Evolutionary conservation across 2,329 filamentous ascomycete genomes (phyloP).

Genomic region (Pestalotiopsis sp.): DNA sequence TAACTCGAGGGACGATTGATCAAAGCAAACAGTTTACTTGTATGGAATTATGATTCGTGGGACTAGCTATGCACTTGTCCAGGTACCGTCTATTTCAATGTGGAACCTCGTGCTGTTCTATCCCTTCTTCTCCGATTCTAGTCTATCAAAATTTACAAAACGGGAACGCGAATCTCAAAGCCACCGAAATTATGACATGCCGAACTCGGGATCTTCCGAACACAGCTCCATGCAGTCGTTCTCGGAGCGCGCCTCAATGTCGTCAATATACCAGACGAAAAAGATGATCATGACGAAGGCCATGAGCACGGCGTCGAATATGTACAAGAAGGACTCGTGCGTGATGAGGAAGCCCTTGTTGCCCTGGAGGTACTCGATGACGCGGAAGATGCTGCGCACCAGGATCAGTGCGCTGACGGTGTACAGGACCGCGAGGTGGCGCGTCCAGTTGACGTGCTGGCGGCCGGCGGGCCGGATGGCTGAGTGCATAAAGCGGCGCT

Average conservation of each 20-base stretch:
- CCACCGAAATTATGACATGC: not conserved
- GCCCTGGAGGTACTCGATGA: constrained; percentile 49
- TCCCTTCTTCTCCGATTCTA: too few species aligned
- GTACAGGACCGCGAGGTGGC: constrained; percentile 44
- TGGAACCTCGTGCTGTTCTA: too few species aligned
- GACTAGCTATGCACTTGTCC: too few species aligned
- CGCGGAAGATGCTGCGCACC: constrained; percentile 45
- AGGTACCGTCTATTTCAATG: too few species aligned
- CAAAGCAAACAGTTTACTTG: too few species aligned
- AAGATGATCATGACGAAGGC: constrained; percentile 37
- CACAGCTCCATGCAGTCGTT: not conserved
- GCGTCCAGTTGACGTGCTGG: constrained; percentile 26
- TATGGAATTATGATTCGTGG: too few species aligned
- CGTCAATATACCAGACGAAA: constrained; percentile 26
- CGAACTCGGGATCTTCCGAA: not conserved
- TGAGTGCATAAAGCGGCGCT: constrained; percentile 27
- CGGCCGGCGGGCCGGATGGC: not conserved
- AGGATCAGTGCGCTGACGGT: constrained; percentile 45
- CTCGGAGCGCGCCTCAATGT: not conserved
- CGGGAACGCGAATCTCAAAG: too few species aligned
- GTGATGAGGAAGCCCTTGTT: constrained; percentile 42
- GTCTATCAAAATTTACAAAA: too few species aligned
- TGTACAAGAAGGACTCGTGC: constrained; percentile 43
- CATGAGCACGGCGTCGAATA: constrained; percentile 45
- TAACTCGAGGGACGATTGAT: too few species aligned